Evolutionary conservation across 768 basidiomycete species (phyloP).

Genomic region (Lactifluus rugatus): DNA sequence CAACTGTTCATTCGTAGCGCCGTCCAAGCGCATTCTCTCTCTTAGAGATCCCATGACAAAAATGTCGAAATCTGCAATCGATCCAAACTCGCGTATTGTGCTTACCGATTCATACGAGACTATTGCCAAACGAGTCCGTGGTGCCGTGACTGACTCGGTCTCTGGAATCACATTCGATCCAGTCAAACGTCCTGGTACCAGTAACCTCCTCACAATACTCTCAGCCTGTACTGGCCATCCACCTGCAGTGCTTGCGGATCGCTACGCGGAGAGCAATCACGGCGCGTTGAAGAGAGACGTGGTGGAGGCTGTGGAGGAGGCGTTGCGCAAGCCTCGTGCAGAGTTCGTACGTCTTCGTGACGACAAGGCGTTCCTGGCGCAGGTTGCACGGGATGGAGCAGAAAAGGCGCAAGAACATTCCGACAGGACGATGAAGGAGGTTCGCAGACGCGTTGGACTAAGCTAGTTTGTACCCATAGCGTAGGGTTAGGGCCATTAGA

Average conservation of each 20-base stretch:
- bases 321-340: constrained; percentile 53
- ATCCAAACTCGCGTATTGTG: constrained; percentile 71
- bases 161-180: constrained; percentile 76
- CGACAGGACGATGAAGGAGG: constrained; percentile 50
- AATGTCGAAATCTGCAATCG: constrained; percentile 92
- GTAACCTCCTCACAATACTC: constrained; percentile 74
- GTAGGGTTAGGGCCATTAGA: not conserved
- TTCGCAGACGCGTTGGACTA: constrained; percentile 60
- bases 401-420: constrained; percentile 54
- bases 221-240: constrained; percentile 56
- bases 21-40: constrained; percentile 74
- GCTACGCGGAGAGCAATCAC: constrained; percentile 49
- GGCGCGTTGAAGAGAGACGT: constrained; percentile 67
- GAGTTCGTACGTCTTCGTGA: constrained; percentile 57
- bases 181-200: constrained; percentile 63
- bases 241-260: constrained; percentile 35
- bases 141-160: constrained; percentile 79
- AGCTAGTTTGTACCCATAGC: constrained; percentile 5
- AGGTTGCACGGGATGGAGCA: constrained; percentile 57
- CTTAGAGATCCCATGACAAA: constrained; percentile 78
- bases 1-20: constrained; percentile 37
- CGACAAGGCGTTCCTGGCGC: constrained; percentile 50
- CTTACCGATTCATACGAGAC: constrained; percentile 61
- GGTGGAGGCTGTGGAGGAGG: constrained; percentile 57
- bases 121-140: constrained; percentile 63